Percentiles rank a stretch among this genome's conserved stretches.
Conservation (phyloP, 495 filamentous ascomycete genomes). For the Wilcoxina mikolae region DNA sequence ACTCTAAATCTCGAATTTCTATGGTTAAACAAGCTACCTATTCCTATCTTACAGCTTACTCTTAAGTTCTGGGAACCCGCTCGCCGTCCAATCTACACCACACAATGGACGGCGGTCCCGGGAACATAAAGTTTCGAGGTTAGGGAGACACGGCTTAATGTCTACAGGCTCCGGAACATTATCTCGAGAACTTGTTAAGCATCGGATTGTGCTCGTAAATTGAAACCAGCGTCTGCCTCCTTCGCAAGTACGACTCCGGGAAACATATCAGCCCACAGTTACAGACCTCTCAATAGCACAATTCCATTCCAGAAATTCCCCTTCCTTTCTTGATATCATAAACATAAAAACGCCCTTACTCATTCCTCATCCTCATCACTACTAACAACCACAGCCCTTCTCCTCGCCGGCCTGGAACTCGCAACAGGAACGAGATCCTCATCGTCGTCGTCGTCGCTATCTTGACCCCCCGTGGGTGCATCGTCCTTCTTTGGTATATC, state of each 20-base stretch:
- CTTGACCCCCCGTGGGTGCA: slow-evolving; percentile 14
- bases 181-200: not conserved
- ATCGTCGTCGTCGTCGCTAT: slow-evolving; percentile 23
- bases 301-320: not conserved
- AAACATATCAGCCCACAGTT: not conserved
- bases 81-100: too few species aligned
- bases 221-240: not conserved
- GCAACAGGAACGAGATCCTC: slow-evolving; percentile 15
- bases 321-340: not conserved
- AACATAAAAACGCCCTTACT: not conserved
- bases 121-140: too few species aligned
- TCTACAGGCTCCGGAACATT: too few species aligned
- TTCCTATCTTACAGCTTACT: too few species aligned
- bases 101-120: too few species aligned
- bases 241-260: not conserved
- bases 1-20: not conserved
- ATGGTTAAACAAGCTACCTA: too few species aligned
- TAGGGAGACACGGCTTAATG: too few species aligned
- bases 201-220: not conserved
- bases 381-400: slow-evolving; percentile 17
- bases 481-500: slow-evolving; percentile 9
- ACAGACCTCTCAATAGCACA: not conserved
- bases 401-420: slow-evolving; percentile 11
- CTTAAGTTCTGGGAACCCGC: too few species aligned
- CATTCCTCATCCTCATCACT: slow-evolving; percentile 24